Conservation (phyloP, 495 filamentous ascomycete species). For the Bathelium albidoporum region DNA sequence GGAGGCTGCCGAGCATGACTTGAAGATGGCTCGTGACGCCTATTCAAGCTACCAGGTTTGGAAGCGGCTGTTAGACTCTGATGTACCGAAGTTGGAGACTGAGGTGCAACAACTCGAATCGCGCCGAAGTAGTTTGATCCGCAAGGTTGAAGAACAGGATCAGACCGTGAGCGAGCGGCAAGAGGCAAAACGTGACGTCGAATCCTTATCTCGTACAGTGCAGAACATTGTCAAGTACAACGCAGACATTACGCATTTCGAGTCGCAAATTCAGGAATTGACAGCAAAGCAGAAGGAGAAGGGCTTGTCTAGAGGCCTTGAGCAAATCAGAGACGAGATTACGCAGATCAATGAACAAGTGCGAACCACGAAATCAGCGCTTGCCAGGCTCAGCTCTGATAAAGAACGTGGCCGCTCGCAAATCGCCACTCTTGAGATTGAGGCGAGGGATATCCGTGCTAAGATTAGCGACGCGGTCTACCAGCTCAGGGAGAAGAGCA, state of each 20-base stretch:
- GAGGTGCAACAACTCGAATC: conserved; percentile 46
- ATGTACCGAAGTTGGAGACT: conserved; percentile 58
- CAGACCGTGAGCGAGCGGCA: conserved; percentile 51
- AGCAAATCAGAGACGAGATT: conserved; percentile 75
- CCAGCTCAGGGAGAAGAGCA: conserved; percentile 67
- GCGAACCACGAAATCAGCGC: conserved; percentile 47
- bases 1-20: conserved; percentile 39
- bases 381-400: conserved; percentile 54
- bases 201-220: conserved; percentile 64
- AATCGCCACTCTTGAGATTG: conserved; percentile 60
- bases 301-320: conserved; percentile 53
- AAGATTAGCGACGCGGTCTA: conserved; percentile 58
- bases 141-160: conserved; percentile 64
- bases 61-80: conserved; percentile 51
- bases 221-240: conserved; percentile 61
- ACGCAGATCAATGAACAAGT: conserved; percentile 56
- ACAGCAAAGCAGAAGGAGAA: conserved; percentile 58
- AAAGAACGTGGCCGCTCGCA: conserved; percentile 57
- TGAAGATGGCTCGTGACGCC: conserved; percentile 48
- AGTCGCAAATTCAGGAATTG: conserved; percentile 60
- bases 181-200: conserved; percentile 60
- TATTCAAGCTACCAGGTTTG: conserved; percentile 63
- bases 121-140: conserved; percentile 50
- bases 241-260: conserved; percentile 57
- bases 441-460: conserved; percentile 56